phyloP scores from a whole-genome alignment of 768 basidiomycete species.

The Trametes sanguinea region DNA sequence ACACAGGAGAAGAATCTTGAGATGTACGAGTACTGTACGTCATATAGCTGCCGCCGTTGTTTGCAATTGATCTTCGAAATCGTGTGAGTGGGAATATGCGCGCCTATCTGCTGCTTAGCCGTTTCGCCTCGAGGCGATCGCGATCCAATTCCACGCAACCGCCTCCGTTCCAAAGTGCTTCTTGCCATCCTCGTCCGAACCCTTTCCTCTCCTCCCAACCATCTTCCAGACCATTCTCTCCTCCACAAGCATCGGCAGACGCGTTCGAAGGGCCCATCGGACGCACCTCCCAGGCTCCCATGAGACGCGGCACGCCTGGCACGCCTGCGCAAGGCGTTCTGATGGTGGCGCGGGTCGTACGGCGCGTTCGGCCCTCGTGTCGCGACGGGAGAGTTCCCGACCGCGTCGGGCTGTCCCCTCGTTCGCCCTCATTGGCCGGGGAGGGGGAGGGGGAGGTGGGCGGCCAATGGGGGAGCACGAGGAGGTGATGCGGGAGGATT shows the following conservation, averaged over 20 bases:
- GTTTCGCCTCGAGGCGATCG: not conserved
- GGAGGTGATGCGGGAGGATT: not conserved
- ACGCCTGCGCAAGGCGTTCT: not conserved
- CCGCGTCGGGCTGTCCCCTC: not conserved
- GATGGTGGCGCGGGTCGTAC: conserved; percentile 7
- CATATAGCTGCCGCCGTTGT: not conserved
- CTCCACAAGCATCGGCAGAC: too few relatives aligned
- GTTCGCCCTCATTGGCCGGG: not conserved
- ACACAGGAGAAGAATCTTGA: not conserved
- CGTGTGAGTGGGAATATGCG: too few relatives aligned
- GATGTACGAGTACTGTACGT: not conserved
- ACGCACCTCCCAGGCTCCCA: too few relatives aligned
- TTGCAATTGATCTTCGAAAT: too few relatives aligned
- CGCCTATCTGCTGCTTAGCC: not conserved
- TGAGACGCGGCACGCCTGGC: not conserved
- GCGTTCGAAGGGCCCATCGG: too few relatives aligned
- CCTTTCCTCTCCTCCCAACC: too few relatives aligned
- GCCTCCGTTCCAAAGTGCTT: not conserved
- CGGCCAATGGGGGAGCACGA: not conserved
- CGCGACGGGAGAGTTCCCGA: not conserved
- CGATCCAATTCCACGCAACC: conserved; percentile 9
- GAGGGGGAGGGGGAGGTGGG: not conserved
- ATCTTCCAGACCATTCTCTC: too few relatives aligned
- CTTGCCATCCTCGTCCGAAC: too few relatives aligned
- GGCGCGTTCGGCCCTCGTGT: not conserved